phyloP scores from a whole-genome alignment of 2,329 filamentous ascomycete genomes.

The Blumeria graminis region DNA sequence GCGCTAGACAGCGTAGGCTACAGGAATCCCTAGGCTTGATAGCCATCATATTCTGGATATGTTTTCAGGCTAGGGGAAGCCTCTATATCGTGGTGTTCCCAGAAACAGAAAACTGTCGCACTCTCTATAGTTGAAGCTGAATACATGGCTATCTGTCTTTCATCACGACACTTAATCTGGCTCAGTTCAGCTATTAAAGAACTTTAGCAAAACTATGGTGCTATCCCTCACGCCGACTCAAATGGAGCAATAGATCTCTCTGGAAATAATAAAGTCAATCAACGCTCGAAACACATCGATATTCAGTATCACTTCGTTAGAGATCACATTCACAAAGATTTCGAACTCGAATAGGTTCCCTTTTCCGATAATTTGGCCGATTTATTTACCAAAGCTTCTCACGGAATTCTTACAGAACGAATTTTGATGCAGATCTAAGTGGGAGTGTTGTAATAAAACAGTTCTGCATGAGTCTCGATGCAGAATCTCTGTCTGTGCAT shows the following conservation, averaged over 20 bases:
- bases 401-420: neutral
- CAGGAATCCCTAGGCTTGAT: too few species aligned
- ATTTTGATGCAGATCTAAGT: neutral
- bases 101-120: too few species aligned
- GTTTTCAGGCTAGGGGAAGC: slow-evolving; percentile 1
- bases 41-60: slow-evolving; percentile 1
- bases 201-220: neutral
- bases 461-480: too few species aligned
- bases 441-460: neutral
- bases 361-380: slow-evolving; percentile 1
- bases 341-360: slow-evolving; percentile 1
- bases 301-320: neutral
- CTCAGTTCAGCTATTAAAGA: neutral
- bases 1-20: too few species aligned
- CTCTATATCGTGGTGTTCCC: neutral
- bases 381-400: neutral
- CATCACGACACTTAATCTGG: neutral
- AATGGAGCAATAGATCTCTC: slow-evolving; percentile 1
- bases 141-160: neutral
- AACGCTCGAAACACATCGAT: neutral
- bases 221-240: neutral
- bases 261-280: neutral
- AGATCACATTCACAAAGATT: neutral
- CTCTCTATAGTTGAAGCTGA: neutral
- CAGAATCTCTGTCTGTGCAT: too few species aligned